These are phyloP conservation scores for Aspergillus wentii DNA, from an alignment of 495 filamentous ascomycete genomes.

Conservation along the genomic window DNA sequence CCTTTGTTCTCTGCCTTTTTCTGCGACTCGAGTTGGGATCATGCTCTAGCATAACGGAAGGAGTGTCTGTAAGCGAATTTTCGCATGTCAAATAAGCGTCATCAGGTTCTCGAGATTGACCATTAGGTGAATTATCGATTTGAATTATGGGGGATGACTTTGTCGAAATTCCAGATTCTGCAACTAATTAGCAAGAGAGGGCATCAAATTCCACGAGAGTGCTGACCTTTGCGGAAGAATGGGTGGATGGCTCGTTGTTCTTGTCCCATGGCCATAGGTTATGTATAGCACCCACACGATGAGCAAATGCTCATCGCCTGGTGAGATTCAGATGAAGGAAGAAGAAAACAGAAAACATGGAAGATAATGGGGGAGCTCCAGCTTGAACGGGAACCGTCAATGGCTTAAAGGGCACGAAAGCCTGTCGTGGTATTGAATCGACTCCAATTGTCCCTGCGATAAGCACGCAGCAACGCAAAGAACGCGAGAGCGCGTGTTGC, in stretches of 20 bases:
- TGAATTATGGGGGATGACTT: conserved; percentile 4
- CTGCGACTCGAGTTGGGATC: conserved; percentile 39
- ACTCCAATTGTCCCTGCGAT: background rate
- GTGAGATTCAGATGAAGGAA: too few species aligned
- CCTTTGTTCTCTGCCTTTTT: conserved; percentile 50
- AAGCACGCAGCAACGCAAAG: conserved; percentile 3
- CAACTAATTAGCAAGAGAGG: conserved; percentile 14
- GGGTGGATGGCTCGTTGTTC: conserved; percentile 37
- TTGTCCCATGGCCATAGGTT: conserved; percentile 37
- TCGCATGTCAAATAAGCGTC: background rate
- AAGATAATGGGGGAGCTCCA: too few species aligned
- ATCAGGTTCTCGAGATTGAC: too few species aligned
- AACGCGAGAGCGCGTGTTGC: conserved; percentile 16
- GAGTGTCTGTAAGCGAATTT: too few species aligned
- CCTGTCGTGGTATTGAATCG: too few species aligned
- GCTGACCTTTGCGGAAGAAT: conserved; percentile 39
- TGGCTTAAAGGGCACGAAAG: too few species aligned
- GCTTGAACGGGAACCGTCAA: too few species aligned
- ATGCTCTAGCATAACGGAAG: conserved; percentile 19
- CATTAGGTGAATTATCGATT: too few species aligned
- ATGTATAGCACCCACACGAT: conserved; percentile 19
- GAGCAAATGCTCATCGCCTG: conserved; percentile 16
- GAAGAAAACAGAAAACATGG: too few species aligned
- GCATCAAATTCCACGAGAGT: too few species aligned
- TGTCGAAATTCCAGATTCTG: conserved; percentile 17